Base-by-base conservation (phyloP, 2,329 filamentous ascomycete genomes). In the Pezizomycotina sp. region DNA sequence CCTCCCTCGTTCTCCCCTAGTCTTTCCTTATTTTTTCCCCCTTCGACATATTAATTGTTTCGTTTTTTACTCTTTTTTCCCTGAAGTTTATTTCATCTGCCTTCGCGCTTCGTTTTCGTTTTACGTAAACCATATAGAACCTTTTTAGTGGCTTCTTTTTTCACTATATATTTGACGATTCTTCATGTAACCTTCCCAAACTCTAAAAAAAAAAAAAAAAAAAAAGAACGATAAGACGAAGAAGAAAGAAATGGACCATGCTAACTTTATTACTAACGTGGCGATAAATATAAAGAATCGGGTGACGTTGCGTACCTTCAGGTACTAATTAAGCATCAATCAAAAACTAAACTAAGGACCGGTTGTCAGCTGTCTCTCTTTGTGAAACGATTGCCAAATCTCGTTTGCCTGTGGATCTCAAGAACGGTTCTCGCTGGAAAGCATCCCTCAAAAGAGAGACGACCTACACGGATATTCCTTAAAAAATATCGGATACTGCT, bases 371-470 rank as follows among this genome's bases (percentile, higher is more conserved):
- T n/a, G n/a, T n/a, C n/a, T n/a, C n/a, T n/a, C n/a, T n/a, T n/a
- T n/a, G n/a, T n/a, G n/a, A n/a, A n/a, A n/a, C n/a, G n/a, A n/a
- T n/a, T n/a, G n/a, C n/a, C n/a, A n/a, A n/a, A n/a, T n/a, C n/a
- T n/a, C n/a, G n/a, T n/a, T n/a, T n/a, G n/a, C n/a, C n/a, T n/a
- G n/a, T n/a, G n/a, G n/a, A n/a, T n/a, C n/a, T n/a, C n/a, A n/a
- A n/a, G n/a, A n/a, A n/a, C n/a, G 22, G 14, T 14, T 27, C 25
- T 34, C 31, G 31, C 31, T 18, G 22, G 22, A 26, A 34, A 34
- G 31, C 31, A n/a, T 34, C 19, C 10, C 31, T 19, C 8, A 16
- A 12, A 16, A 14, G n/a, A 13, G 24, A 13, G 24, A 26, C 14
- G n/a, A 13, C 27, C 12, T 9, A 14, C 22, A 36, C 21, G 9